Evolutionary conservation across 164 flowering plant genomes (phyloP).

Genomic region (Paratinospora sagittata): DNA sequence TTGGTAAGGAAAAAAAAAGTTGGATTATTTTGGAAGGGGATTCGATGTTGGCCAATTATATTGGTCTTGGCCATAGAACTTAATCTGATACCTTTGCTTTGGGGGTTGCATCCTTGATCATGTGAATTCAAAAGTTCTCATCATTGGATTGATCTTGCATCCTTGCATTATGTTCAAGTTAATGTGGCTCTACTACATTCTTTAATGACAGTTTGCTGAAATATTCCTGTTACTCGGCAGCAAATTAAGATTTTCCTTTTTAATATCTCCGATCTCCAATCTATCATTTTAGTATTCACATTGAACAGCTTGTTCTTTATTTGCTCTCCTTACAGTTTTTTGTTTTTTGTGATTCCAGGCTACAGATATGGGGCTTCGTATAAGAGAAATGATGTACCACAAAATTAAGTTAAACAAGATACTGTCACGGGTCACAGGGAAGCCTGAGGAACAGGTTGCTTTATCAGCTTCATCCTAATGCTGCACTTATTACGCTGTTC

Average conservation of each 20-base stretch:
- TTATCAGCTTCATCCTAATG: not conserved
- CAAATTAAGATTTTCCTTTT: not conserved
- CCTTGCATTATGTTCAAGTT: too few relatives aligned
- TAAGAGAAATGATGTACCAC: conserved; percentile 80
- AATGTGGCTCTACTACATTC: too few relatives aligned
- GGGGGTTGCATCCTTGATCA: too few relatives aligned
- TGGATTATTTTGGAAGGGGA: too few relatives aligned
- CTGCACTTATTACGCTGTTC: not conserved
- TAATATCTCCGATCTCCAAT: not conserved
- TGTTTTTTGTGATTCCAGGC: conserved; percentile 38
- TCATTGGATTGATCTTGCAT: too few relatives aligned
- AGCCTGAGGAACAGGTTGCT: conserved; percentile 70
- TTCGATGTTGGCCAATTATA: too few relatives aligned
- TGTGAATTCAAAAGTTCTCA: too few relatives aligned
- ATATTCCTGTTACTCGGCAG: too few relatives aligned
- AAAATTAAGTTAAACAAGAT: conserved; percentile 77
- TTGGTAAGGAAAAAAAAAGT: too few relatives aligned
- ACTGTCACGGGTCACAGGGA: conserved; percentile 80
- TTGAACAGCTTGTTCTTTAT: not conserved
- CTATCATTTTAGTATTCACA: not conserved
- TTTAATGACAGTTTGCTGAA: too few relatives aligned
- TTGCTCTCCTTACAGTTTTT: not conserved
- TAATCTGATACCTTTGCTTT: too few relatives aligned
- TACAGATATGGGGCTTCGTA: conserved; percentile 55
- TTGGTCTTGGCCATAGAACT: too few relatives aligned